Base-by-base conservation (phyloP, 2,329 filamentous ascomycete genomes). In the Endothia cerciana region DNA sequence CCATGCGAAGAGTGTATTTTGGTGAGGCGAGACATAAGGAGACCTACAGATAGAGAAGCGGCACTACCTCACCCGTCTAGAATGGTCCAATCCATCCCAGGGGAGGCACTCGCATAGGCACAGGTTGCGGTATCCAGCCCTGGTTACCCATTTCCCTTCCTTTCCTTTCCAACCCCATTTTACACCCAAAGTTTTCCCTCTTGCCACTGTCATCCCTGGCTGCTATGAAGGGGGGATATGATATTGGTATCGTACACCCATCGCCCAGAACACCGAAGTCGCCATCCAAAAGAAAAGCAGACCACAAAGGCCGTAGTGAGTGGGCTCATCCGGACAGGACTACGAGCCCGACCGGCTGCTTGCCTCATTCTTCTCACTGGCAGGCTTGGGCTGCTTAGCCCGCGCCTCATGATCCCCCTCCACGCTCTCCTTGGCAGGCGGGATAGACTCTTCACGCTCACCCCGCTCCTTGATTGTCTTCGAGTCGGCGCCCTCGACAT, bases 341-440 rank as follows among this genome's bases (percentile, higher is more conserved):
- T 38, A 58, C 10, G n/a, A 58, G 33, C 10, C 15, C 17, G 36
- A 59, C 10, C 57, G 40, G 55, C 55, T 58, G 56, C 66, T 85
- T 36, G 87, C 86, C 73, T 88, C 86, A 70, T 87, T 85, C 67
- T 82, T 82, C 71, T 89, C 87, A 71, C 87, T 89, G 2, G 85
- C 87, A 41, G 87, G 87, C 79, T 88, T 89, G 51, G 87, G 83
- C 71, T 82, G 79, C 70, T 78, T 80, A 70, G 80, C 80, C 72
- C 86, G 83, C 17, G 82, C 79, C 74, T 86, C 86, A 72, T 82
- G 85, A 76, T 87, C 85, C 67, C 87, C 87, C 68, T 87, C 86
- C 65, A 85, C 80, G 74, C 87, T 84, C 68, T 78, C 82, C 72
- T 83, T 75, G 36, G 79, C 77, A 45, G 80, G 77, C 47, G 73